phyloP scores from a whole-genome alignment of 352 stramenopile species.

The Pythium phragmiticola region DNA sequence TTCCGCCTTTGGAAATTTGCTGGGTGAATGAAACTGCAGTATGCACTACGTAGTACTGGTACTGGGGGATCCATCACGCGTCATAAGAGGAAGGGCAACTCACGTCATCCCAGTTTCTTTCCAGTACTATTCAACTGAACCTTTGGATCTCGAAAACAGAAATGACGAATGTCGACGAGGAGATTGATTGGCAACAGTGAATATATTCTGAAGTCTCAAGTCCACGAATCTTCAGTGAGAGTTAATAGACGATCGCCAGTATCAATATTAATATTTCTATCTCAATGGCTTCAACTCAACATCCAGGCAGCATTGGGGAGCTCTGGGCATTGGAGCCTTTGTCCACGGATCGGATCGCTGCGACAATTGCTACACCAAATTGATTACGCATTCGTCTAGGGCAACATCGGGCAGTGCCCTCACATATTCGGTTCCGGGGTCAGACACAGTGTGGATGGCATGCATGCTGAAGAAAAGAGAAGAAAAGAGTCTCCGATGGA shows the following conservation, averaged over 20 bases:
- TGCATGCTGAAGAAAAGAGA: background rate
- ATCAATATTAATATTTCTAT: too few relatives aligned
- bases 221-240: too few relatives aligned
- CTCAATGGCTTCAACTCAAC: too few relatives aligned
- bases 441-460: background rate
- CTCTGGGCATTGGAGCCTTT: background rate
- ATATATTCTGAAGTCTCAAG: too few relatives aligned
- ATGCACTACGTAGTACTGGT: too few relatives aligned
- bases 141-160: background rate
- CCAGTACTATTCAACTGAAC: background rate
- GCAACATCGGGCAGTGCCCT: too few relatives aligned
- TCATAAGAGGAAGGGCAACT: background rate
- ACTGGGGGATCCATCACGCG: background rate
- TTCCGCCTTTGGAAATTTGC: background rate
- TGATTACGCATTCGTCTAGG: conserved; percentile 3
- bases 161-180: background rate
- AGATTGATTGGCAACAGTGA: too few relatives aligned
- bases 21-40: background rate
- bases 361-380: background rate
- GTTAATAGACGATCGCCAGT: too few relatives aligned
- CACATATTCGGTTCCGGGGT: background rate
- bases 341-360: conserved; percentile 1
- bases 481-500: background rate
- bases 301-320: too few relatives aligned
- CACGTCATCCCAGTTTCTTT: background rate